Conservation (phyloP, 768 basidiomycete genomes). For the Leucocoprinus sp. region DNA sequence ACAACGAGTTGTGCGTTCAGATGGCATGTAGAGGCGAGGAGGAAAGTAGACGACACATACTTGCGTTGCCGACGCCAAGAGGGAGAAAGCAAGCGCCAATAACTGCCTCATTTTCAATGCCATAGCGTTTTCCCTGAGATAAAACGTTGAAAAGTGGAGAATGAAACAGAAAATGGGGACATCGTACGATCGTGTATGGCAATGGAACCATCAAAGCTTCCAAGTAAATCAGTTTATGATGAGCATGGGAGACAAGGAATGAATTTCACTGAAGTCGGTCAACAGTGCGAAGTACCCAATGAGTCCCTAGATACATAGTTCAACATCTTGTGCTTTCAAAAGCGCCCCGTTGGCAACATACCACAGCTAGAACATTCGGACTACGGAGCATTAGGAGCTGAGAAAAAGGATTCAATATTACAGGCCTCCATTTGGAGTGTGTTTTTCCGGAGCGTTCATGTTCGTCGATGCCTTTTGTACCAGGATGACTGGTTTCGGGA, state of each 20-base stretch:
- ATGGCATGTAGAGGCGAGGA: not conserved
- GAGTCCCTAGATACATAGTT: conserved; percentile 8
- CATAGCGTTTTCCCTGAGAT: conserved; percentile 45
- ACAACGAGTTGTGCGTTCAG: not conserved
- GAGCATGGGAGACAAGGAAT: no score
- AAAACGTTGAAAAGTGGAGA: not conserved
- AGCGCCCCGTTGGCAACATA: conserved; percentile 22
- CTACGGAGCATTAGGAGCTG: conserved; percentile 40
- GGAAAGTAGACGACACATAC: conserved; percentile 25
- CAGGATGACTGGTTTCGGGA: conserved; percentile 63
- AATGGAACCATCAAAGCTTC: conserved; percentile 52
- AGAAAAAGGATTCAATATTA: conserved; percentile 48
- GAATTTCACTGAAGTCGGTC: conserved; percentile 32
- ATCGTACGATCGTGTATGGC: conserved; percentile 57
- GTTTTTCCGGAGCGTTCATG: conserved; percentile 14
- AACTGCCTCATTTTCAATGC: conserved; percentile 46
- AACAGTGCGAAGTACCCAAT: conserved; percentile 19
- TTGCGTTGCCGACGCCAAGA: conserved; percentile 48
- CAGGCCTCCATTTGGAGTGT: conserved; percentile 17
- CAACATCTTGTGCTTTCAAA: not conserved
- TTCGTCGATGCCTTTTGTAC: conserved; percentile 47
- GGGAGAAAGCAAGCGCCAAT: conserved; percentile 57
- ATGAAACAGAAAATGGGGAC: not conserved
- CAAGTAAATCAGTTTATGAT: not conserved
- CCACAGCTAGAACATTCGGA: conserved; percentile 45